Evolutionary conservation across 345 rosid genomes (phyloP), one percentile per base, ranked within the genome.

Genomic region (Anastatica hierochuntica): DNA sequence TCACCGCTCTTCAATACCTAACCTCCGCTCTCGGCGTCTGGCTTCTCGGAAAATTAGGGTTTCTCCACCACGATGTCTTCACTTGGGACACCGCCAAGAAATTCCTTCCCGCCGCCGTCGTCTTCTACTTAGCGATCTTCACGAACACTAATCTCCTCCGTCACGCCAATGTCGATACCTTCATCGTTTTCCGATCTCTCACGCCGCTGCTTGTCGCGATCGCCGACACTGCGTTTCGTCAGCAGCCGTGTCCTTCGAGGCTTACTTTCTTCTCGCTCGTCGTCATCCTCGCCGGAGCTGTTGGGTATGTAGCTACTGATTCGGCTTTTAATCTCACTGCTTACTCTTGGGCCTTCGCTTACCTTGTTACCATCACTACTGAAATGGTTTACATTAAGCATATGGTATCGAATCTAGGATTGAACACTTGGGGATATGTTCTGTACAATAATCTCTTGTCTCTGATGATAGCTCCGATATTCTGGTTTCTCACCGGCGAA

Each of bases 371-470:
- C 1, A 92, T 92, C 41, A 85, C 94, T 1, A 79, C 95, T 4
- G 98, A 92, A 72, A 92, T 92, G 98, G 96, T 92, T 60, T 92
- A 88, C 43, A 88, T 92, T 59, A 92, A 92, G 63, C 98, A 92
- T 69, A 92, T 88, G 79, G 97, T 92, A 7, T 85, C 94, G 10
- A 81, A 72, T 77, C 81, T 92, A 19, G 97, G 94, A 46, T 74
- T 92, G 80, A 92, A 85, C 74, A 88, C 94, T 16, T 92, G 98
- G 98, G 98, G 98, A 21, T 87, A 78, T 56, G 98, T 92, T 39
- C 24, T 85, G 11, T 92, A 92, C 66, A 92, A 92, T 67, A 88
- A 92, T 60, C 73, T 92, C 31, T 64, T 92, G 58, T 88, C 98
- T 0, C 72, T 92, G 73, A 81, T 88, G 86, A 77, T 88, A 41